These are phyloP conservation scores for Colletotrichum sp. DNA, from an alignment of 2,329 filamentous ascomycete genomes.

Conservation along the genomic window DNA sequence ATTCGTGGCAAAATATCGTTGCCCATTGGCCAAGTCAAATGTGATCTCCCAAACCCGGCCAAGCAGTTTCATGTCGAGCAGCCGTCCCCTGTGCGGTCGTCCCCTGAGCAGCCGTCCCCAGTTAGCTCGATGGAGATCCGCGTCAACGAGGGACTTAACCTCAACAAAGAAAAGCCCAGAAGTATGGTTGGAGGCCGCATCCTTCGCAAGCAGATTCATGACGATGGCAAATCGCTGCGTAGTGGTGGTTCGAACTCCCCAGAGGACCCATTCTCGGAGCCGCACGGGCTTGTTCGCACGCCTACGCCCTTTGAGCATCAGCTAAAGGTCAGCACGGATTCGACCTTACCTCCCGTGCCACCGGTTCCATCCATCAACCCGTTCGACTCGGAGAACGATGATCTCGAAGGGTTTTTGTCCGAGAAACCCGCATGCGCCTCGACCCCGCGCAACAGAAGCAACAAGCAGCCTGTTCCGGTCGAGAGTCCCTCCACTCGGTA, in stretches of 20 bases:
- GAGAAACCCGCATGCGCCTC: conserved; percentile 40
- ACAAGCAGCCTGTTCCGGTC: not conserved
- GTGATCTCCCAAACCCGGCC: conserved; percentile 6
- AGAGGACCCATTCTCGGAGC: conserved; percentile 35
- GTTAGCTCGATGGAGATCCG: conserved; percentile 36
- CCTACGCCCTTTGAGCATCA: conserved; percentile 27
- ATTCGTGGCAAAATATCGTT: conserved; percentile 14
- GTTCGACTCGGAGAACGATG: conserved; percentile 41
- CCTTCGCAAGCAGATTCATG: conserved; percentile 31
- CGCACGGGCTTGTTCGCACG: conserved; percentile 15
- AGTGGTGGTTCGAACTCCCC: conserved; percentile 24
- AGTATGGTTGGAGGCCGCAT: conserved; percentile 33
- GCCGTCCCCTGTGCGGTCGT: conserved; percentile 28
- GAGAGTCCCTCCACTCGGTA: conserved; percentile 7
- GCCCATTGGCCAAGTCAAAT: not conserved
- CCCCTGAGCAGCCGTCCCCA: conserved; percentile 19
- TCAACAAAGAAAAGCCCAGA: conserved; percentile 39
- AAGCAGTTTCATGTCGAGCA: conserved; percentile 12
- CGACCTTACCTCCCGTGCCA: not conserved
- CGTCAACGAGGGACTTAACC: conserved; percentile 37
- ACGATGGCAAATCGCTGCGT: conserved; percentile 31
- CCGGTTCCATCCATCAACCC: conserved; percentile 16
- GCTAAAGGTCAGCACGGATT: conserved; percentile 13
- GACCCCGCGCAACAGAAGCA: conserved; percentile 35
- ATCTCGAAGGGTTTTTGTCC: conserved; percentile 43